A percentile compares a stretch with the other conserved stretches of the same genome.
Evolutionary conservation across 306 rosid species (phyloP).

Genomic region (Cicer pinnatifidum): DNA sequence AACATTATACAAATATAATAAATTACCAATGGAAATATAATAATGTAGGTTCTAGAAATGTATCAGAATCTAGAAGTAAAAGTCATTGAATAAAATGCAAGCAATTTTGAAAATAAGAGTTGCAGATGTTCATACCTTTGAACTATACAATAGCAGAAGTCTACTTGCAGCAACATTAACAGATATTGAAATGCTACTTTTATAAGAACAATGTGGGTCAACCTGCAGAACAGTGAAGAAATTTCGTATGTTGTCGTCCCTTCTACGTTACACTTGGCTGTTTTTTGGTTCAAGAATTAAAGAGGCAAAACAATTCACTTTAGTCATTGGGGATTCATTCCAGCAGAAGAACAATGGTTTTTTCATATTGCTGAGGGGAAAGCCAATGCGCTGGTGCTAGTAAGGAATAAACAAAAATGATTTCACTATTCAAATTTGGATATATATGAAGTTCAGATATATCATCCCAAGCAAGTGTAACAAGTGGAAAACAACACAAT

Average conservation of each 20-base stretch:
- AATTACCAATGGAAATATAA: constrained; percentile 25
- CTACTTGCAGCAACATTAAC: constrained; percentile 76
- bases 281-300: constrained; percentile 13
- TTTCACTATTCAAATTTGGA: constrained; percentile 73
- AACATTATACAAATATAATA: constrained; percentile 2
- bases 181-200: constrained; percentile 66
- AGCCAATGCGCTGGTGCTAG: constrained; percentile 83
- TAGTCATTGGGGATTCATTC: constrained; percentile 52
- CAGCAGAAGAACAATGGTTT: constrained; percentile 81
- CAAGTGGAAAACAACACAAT: constrained; percentile 96
- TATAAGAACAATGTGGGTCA: constrained; percentile 96
- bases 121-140: constrained; percentile 65
- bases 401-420: constrained; percentile 81
- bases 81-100: constrained; percentile 26
- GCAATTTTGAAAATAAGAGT: constrained; percentile 37
- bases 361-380: constrained; percentile 67
- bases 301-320: constrained; percentile 2
- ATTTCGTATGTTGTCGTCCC: constrained; percentile 7
- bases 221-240: constrained; percentile 61
- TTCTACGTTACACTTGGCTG: neutral
- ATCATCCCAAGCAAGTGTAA: constrained; percentile 95
- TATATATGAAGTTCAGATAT: constrained; percentile 82
- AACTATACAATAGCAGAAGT: constrained; percentile 73
- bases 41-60: constrained; percentile 11
- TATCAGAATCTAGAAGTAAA: constrained; percentile 10